Base-by-base conservation (phyloP, 2,329 filamentous ascomycete genomes). In the Purpureocillium takamizusanense region DNA sequence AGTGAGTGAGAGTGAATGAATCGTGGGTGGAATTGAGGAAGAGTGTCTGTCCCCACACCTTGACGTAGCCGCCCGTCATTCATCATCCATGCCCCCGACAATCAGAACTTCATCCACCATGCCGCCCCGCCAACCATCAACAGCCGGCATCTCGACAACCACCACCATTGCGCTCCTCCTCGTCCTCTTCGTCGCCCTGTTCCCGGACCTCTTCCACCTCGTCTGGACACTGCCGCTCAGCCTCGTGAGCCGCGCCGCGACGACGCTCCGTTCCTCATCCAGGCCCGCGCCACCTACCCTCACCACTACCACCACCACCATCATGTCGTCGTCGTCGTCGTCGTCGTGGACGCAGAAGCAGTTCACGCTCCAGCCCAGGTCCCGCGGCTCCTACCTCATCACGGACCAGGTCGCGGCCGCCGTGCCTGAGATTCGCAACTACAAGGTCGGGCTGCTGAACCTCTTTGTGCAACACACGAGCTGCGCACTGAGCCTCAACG, bases 401-500 rank as follows among this genome's bases (percentile, higher is more conserved):
- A 95, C 90, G 36, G 78, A 89, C 58, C 70, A 81, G 37, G 74
- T 97, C 40, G 50, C 78, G 18, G 67, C 70, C 36, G 69, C 79
- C 42, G 66, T 97, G 1, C 89, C 90, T 4, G 88, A 95, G 63
- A 75, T 97, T 47, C 70, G 72, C 42, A 60, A 76, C 48, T 95
- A 94, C 74, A 90, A 90, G 60, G 77, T 92, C 50, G 88, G 88
- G 33, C 65, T 94, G 43, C 67, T 97, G 45, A 81, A 95, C 59
- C 72, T 98, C 34, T 98, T 97, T 61, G 74, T 97, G 39, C 90
- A 98, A 65, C 92, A 98, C 65, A 98, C 92, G 5, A 87, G 80
- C 54, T 95, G 88, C 63, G 92, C 85, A 11, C 72, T 98, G 38
- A 86, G 78, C 43, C 67, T 98, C 52, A 98, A 98, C 57, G 92